phyloP scores from a whole-genome alignment of 495 filamentous ascomycete genomes.

The Aspergillus ellipticus region DNA sequence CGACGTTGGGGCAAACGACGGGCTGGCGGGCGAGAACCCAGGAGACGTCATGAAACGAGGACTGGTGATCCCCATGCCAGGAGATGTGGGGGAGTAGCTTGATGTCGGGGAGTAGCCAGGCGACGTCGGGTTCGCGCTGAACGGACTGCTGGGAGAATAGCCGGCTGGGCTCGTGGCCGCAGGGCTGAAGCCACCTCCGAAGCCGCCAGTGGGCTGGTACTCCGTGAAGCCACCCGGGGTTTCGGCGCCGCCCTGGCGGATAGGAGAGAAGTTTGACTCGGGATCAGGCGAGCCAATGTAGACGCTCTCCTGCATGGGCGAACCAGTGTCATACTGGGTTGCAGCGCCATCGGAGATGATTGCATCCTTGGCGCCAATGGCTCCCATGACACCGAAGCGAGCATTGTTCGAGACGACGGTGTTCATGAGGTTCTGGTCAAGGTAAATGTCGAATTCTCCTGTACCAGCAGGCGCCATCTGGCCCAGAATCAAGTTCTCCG shows the following conservation, averaged over 20 bases:
- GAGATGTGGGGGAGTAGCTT: slow-evolving; percentile 61
- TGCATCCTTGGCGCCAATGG: slow-evolving; percentile 67
- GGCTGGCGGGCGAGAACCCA: slow-evolving; percentile 63
- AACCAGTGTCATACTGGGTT: slow-evolving; percentile 91
- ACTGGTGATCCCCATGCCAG: slow-evolving; percentile 56
- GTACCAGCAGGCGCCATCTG: slow-evolving; percentile 96
- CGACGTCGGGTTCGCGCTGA: slow-evolving; percentile 72
- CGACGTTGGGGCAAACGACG: slow-evolving; percentile 67
- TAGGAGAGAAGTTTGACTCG: slow-evolving; percentile 84
- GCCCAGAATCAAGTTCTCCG: slow-evolving; percentile 97
- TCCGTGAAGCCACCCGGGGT: slow-evolving; percentile 70
- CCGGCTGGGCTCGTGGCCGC: slow-evolving; percentile 62
- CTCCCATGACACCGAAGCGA: slow-evolving; percentile 71
- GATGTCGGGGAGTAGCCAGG: slow-evolving; percentile 74
- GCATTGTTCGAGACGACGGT: slow-evolving; percentile 90
- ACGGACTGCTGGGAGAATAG: slow-evolving; percentile 73
- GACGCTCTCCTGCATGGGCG: slow-evolving; percentile 76
- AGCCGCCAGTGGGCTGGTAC: slow-evolving; percentile 51
- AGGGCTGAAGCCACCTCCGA: slow-evolving; percentile 64
- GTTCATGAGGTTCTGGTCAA: slow-evolving; percentile 93
- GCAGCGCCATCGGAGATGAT: slow-evolving; percentile 74
- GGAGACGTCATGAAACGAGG: slow-evolving; percentile 52
- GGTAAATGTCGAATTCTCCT: slow-evolving; percentile 84
- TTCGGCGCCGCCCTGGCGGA: slow-evolving; percentile 71
- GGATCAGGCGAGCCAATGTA: slow-evolving; percentile 74